phyloP scores from a whole-genome alignment of 208 protist species.

The Crithidia sp. region DNA sequence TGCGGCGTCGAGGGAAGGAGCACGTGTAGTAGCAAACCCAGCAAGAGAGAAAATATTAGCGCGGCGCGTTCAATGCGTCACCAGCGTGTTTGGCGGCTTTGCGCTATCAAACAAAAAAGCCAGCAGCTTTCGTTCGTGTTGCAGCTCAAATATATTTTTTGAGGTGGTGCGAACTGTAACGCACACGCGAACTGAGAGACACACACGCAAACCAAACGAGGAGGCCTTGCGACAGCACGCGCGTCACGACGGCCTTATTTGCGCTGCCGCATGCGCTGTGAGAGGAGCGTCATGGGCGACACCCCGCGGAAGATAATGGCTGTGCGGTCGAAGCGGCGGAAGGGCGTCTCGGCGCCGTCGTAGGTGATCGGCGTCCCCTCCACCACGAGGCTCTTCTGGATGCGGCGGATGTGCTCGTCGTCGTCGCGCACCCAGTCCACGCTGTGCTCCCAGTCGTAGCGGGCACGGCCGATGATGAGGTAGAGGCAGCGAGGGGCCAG shows the following conservation, averaged over 20 bases:
- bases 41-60: no score
- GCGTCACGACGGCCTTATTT: not conserved
- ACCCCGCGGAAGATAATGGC: slow-evolving; percentile 83
- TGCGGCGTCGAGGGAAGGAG: no score
- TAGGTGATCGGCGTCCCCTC: slow-evolving; percentile 70
- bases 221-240: not conserved
- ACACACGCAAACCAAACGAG: not conserved
- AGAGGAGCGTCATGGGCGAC: slow-evolving; percentile 78
- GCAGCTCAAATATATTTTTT: no score
- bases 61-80: no score
- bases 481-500: slow-evolving; percentile 81
- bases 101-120: no score
- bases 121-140: no score
- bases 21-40: no score
- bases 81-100: no score
- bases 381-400: slow-evolving; percentile 50
- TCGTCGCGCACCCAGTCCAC: slow-evolving; percentile 81
- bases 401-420: slow-evolving; percentile 75
- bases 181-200: not conserved
- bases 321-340: slow-evolving; percentile 62
- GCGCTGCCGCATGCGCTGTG: slow-evolving; percentile 38
- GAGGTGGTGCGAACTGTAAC: no score
- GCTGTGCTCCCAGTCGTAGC: slow-evolving; percentile 87
- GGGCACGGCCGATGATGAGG: slow-evolving; percentile 66
- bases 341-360: slow-evolving; percentile 62